Percentiles rank a stretch among this genome's conserved stretches.
Conservation (phyloP, 257 asterid species). For the Nyctanthes arbortristis region DNA sequence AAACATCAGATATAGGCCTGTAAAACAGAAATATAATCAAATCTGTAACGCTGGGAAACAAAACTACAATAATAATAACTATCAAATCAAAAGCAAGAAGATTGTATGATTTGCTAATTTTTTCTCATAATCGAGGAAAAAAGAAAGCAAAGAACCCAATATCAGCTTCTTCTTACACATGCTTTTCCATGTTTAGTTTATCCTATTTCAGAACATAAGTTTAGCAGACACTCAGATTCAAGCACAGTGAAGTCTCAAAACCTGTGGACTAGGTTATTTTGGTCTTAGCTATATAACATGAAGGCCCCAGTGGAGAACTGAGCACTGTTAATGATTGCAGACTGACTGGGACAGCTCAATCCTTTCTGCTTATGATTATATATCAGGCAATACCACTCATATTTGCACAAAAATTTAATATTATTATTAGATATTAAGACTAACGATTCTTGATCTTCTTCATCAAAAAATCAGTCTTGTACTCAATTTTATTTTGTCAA, state of each 20-base stretch:
- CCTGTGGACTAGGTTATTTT: conserved; percentile 25
- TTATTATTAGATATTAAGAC: not conserved
- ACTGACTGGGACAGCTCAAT: conserved; percentile 21
- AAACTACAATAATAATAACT: no score
- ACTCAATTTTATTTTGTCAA: no score
- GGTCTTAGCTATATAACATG: conserved; percentile 16
- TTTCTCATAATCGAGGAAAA: conserved; percentile 5
- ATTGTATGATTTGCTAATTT: conserved; percentile 1
- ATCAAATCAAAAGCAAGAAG: not conserved
- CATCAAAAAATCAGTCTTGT: not conserved
- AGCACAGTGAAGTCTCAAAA: conserved; percentile 15
- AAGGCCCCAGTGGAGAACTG: conserved; percentile 25
- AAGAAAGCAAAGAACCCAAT: no score
- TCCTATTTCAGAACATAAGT: conserved; percentile 4
- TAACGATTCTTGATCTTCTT: not conserved
- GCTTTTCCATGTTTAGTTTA: conserved; percentile 28
- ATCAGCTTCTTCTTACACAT: conserved; percentile 32
- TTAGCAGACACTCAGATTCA: not conserved
- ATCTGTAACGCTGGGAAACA: not conserved
- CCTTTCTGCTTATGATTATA: conserved; percentile 21
- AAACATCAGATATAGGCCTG: conserved; percentile 98
- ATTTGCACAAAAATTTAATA: conserved; percentile 4
- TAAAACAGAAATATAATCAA: conserved; percentile 19
- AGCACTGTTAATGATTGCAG: conserved; percentile 20
- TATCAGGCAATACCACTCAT: not conserved